Evolutionary conservation across 108 stramenopile species (phyloP).

Genomic region (Nitzschia sp.): DNA sequence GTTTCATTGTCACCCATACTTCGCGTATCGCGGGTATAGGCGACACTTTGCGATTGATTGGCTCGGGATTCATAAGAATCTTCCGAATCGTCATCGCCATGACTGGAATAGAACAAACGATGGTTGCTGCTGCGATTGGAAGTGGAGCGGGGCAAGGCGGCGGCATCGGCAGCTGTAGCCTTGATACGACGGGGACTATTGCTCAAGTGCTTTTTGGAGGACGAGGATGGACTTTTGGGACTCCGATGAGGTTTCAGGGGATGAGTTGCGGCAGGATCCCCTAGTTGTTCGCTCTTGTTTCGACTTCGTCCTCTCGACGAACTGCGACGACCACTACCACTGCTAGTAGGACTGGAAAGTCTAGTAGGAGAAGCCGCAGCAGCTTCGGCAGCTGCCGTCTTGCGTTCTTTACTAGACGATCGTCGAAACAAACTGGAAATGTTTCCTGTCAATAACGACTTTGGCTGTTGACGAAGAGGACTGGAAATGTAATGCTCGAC

Average conservation of each 20-base stretch:
- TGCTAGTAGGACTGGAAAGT: neutral
- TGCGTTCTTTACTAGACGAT: conserved; percentile 5
- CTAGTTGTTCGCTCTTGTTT: too few species aligned
- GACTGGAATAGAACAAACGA: conserved; percentile 37
- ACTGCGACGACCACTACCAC: neutral
- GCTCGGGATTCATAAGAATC: conserved; percentile 37
- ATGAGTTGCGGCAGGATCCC: neutral
- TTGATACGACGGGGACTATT: too few species aligned
- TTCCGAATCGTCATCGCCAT: conserved; percentile 33
- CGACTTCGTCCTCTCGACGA: neutral
- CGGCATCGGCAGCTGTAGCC: neutral
- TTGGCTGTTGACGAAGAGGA: neutral
- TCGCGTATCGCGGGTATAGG: neutral
- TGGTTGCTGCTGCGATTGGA: neutral
- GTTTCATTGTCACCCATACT: neutral
- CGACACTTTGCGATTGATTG: neutral
- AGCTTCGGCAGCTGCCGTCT: neutral
- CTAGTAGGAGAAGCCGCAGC: neutral
- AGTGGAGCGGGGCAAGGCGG: neutral
- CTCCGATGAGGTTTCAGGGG: neutral
- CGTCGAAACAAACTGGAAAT: conserved; percentile 47
- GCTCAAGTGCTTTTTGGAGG: neutral
- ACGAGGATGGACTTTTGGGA: neutral
- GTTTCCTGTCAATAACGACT: conserved; percentile 33
- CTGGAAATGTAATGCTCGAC: neutral